Conservation (phyloP, 805 yeast genomes). For the Saccharomyces jurei region DNA sequence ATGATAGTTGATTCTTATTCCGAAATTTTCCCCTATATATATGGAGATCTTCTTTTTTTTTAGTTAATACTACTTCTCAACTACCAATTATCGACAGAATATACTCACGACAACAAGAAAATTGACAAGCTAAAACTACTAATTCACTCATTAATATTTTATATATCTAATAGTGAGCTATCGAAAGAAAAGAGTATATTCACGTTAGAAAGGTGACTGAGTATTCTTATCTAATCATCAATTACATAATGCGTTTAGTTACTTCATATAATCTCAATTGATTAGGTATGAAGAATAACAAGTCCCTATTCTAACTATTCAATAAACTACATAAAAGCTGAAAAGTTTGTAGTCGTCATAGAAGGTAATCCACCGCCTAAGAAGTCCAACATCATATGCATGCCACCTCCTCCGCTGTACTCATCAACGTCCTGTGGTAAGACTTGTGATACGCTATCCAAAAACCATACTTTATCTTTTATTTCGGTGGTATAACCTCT, state of each 20-base stretch:
- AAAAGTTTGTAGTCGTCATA: constrained; percentile 37
- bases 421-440: constrained; percentile 89
- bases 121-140: no score
- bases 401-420: constrained; percentile 87
- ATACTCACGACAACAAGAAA: no score
- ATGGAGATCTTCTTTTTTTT: no score
- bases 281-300: no score
- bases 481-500: constrained; percentile 77
- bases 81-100: no score
- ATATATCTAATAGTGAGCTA: neutral
- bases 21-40: neutral
- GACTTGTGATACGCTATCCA: constrained; percentile 84
- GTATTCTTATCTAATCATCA: no score
- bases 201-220: no score
- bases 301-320: neutral
- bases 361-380: constrained; percentile 59
- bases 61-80: no score
- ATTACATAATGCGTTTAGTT: no score
- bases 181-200: neutral
- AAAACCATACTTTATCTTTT: constrained; percentile 88
- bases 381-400: constrained; percentile 87
- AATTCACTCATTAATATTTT: no score
- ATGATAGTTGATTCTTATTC: neutral
- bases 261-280: no score
- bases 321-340: constrained; percentile 22